phyloP scores from a whole-genome alignment of 306 rosid genomes.

The Leucaena leucocephala region DNA sequence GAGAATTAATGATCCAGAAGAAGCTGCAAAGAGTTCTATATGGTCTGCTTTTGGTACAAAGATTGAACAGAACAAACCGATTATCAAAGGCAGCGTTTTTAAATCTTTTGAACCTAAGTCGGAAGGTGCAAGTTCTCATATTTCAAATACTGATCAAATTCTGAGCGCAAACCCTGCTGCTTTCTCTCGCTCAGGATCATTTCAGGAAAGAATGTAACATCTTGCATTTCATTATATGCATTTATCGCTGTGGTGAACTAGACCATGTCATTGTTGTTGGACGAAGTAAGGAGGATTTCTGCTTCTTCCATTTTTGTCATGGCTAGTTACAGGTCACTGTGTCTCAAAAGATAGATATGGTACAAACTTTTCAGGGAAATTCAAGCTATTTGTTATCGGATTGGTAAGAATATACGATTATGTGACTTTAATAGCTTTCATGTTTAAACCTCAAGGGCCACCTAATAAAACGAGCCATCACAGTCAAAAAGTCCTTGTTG shows the following conservation, averaged over 20 bases:
- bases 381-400: constrained; percentile 15
- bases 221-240: constrained; percentile 1
- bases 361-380: constrained; percentile 17
- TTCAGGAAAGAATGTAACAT: constrained; percentile 50
- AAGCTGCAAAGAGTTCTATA: constrained; percentile 66
- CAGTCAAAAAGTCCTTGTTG: constrained; percentile 18
- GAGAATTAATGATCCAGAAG: constrained; percentile 61
- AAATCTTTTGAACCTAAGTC: constrained; percentile 57
- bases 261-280: constrained; percentile 26
- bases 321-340: constrained; percentile 19
- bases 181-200: constrained; percentile 55
- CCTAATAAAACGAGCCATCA: constrained; percentile 15
- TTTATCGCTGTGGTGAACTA: constrained; percentile 11
- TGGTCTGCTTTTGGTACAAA: constrained; percentile 59
- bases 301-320: constrained; percentile 18
- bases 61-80: constrained; percentile 42
- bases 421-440: constrained; percentile 17
- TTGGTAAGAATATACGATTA: constrained; percentile 26
- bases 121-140: constrained; percentile 33
- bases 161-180: constrained; percentile 69
- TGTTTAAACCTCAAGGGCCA: constrained; percentile 2
- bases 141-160: constrained; percentile 45
- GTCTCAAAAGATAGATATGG: constrained; percentile 29
- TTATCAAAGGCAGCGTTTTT: constrained; percentile 54
- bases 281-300: constrained; percentile 27